Conservation (phyloP, 106 monocot species). For the Cymbidium sinense region DNA sequence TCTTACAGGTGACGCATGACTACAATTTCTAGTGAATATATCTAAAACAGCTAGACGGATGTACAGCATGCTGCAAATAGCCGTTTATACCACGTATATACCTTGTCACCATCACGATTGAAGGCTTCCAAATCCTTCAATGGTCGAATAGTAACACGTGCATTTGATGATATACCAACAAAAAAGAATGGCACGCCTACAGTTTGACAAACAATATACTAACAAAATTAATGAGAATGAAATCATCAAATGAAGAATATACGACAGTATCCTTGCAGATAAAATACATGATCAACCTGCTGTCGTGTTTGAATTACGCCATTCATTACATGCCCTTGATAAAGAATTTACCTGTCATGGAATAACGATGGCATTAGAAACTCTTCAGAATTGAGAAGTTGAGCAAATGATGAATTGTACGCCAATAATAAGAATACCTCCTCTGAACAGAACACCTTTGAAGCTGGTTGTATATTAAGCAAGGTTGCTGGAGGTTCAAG, state of each 20-base stretch:
- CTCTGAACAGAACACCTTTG: conserved; percentile 35
- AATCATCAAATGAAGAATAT: background rate
- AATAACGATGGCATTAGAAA: conserved; percentile 1
- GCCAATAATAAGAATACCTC: conserved; percentile 40
- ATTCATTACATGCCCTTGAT: conserved; percentile 53
- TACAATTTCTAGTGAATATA: background rate
- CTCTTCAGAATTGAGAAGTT: conserved; percentile 1
- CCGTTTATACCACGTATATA: conserved; percentile 4
- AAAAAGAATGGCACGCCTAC: conserved; percentile 83
- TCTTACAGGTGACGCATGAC: background rate
- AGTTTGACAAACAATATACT: background rate
- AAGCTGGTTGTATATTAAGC: conserved; percentile 52
- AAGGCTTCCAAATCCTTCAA: conserved; percentile 74
- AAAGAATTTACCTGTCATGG: conserved; percentile 50
- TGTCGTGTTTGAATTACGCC: conserved; percentile 71
- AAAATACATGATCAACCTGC: conserved; percentile 38
- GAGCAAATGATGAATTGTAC: background rate
- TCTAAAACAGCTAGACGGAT: background rate
- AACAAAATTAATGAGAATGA: background rate
- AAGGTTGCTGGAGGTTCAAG: conserved; percentile 77
- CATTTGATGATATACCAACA: conserved; percentile 56
- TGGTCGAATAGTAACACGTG: conserved; percentile 48
- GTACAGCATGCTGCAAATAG: background rate
- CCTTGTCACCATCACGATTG: conserved; percentile 59
- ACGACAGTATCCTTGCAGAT: too few species aligned